Base-by-base conservation (phyloP, 73 alveolate species). In the Paramecium sexaurelia region DNA sequence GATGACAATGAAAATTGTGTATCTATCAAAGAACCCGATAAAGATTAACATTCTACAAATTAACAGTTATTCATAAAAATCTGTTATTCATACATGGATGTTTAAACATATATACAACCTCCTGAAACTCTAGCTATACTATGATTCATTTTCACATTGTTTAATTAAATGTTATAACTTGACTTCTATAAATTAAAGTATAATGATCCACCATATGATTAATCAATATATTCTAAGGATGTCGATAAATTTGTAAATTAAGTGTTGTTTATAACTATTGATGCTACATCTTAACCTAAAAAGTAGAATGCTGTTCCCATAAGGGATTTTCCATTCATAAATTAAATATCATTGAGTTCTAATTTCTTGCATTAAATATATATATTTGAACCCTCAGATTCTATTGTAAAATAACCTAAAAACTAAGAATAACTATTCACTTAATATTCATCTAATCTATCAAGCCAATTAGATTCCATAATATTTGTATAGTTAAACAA, bases 391-490 rank as follows among this genome's bases (percentile, higher is more conserved):
- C 90, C 90, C 9, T 29, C 69, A 20, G 90, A 78, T 41, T 22
- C 43, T 5, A 78, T 78, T 1, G 0, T 0, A 22, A 78, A 78
- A 10, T 22, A 7, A 1, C 35, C 51, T 36, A 73, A 36, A 3
- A 73, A 73, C 13, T 71, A 35, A 15, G 86, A 71, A 35, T 71
- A 35, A 9, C 7, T 29, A 35, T 19, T 32, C 43, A 32, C 36
- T 78, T 41, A 20, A 40, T 78, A 45, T 45, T 39, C 73, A 8
- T 78, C 90, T 4, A 78, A 24, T 78, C 90, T 39, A 40, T 78
- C 55, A 0, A 41, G 19, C 90, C 90, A 78, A 78, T 37, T 45
- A 1, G 55, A 8, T 41, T 78, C 90, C 29, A 41, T 24, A 0
- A 41, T 41, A 78, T 78, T 78, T 11, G 90, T 78, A 11, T 39